Conservation (phyloP, 495 filamentous ascomycete genomes). For the Trichodelitschia bisporula region DNA sequence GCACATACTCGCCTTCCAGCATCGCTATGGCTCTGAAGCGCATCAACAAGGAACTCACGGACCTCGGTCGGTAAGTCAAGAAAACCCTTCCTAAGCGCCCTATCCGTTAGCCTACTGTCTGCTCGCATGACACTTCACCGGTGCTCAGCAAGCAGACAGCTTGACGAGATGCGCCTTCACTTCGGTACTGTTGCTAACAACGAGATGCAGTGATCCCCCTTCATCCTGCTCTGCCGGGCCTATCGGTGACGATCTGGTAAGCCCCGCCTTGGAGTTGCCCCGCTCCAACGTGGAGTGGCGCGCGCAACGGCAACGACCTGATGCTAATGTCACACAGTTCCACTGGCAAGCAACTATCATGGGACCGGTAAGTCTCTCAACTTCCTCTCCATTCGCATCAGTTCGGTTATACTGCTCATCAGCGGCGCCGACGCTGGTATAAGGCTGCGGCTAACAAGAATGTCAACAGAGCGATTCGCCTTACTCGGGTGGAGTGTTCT, state of each 20-base stretch:
- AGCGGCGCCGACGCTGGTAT: not conserved
- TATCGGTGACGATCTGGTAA: conserved; percentile 90
- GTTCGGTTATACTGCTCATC: not conserved
- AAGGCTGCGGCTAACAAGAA: conserved; percentile 5
- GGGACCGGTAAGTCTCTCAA: conserved; percentile 62
- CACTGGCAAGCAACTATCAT: conserved; percentile 99
- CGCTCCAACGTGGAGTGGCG: not conserved
- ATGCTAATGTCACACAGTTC: too few species aligned
- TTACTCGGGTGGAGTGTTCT: conserved; percentile 95
- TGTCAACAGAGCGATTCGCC: conserved; percentile 62
- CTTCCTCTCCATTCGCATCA: not conserved
- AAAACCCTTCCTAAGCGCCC: conserved; percentile 1
- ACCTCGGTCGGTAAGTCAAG: conserved; percentile 75
- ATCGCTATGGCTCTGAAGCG: conserved; percentile 99
- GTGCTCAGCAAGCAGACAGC: too few species aligned
- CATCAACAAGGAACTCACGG: conserved; percentile 99
- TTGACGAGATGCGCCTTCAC: too few species aligned
- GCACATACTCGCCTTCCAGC: too few species aligned
- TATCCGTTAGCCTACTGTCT: not conserved
- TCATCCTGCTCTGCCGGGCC: conserved; percentile 97
- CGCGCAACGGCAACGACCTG: not conserved
- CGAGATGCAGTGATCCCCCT: conserved; percentile 81
- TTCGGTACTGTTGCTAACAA: too few species aligned
- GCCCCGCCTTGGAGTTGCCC: conserved; percentile 12
- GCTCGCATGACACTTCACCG: not conserved